Evolutionary conservation across 805 yeast species (phyloP).

Genomic region (Wickerhamomyces queroliae): DNA sequence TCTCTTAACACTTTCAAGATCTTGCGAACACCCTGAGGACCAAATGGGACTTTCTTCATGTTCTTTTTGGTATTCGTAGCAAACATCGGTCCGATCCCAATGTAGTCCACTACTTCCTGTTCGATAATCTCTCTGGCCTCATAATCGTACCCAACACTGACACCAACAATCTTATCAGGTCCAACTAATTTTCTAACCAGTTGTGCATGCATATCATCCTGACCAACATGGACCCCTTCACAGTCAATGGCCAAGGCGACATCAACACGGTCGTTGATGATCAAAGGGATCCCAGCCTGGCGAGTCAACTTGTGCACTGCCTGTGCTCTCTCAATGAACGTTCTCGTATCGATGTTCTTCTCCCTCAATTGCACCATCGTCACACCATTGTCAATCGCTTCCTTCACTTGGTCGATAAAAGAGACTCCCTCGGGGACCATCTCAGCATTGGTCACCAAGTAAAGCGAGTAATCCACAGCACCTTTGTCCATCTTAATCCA

Average conservation of each 20-base stretch:
- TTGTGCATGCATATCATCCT: conserved; percentile 65
- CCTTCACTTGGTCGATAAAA: conserved; percentile 55
- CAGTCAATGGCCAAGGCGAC: conserved; percentile 87
- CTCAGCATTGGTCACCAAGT: conserved; percentile 75
- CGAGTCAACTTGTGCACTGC: conserved; percentile 58
- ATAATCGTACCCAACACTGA: conserved; percentile 55
- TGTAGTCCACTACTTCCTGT: conserved; percentile 55
- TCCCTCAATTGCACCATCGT: conserved; percentile 83
- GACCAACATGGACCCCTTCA: conserved; percentile 92
- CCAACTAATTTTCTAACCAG: conserved; percentile 64
- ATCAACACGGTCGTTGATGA: conserved; percentile 83
- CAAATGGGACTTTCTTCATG: conserved; percentile 51
- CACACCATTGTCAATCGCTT: conserved; percentile 64
- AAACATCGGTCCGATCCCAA: conserved; percentile 80
- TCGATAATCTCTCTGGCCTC: conserved; percentile 50
- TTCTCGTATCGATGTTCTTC: conserved; percentile 61
- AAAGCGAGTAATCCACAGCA: conserved; percentile 48
- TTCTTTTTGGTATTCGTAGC: conserved; percentile 67
- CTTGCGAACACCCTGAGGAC: conserved; percentile 58
- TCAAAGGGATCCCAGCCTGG: conserved; percentile 58
- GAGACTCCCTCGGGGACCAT: conserved; percentile 59
- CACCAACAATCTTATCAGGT: conserved; percentile 70
- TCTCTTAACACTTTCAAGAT: conserved; percentile 42
- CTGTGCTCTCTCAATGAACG: conserved; percentile 57
- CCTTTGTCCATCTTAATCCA: background rate